A percentile compares a stretch with the other conserved stretches of the same genome.
These are phyloP conservation scores for Osmanthus fragrans DNA, from an alignment of 257 asterid genomes.

Conservation along the genomic window DNA sequence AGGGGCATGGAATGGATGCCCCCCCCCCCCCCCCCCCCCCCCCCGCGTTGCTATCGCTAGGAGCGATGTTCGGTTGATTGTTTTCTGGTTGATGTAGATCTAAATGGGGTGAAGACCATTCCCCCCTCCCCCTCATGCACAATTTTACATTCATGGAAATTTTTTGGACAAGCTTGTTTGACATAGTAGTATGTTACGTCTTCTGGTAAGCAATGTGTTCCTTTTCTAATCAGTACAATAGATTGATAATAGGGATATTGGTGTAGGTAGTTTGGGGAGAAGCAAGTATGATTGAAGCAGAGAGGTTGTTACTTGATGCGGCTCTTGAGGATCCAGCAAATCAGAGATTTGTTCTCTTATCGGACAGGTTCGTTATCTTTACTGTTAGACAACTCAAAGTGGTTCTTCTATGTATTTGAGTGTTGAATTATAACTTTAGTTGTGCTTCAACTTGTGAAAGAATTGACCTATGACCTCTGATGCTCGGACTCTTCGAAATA, in stretches of 20 bases:
- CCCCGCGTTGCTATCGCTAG: no score
- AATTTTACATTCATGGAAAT: background rate
- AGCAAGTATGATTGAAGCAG: slow-evolving; percentile 94
- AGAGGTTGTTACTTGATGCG: slow-evolving; percentile 76
- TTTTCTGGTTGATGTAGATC: background rate
- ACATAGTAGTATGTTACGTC: background rate
- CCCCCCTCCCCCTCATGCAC: background rate
- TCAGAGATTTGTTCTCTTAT: slow-evolving; percentile 89
- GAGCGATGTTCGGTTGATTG: background rate
- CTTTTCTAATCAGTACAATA: slow-evolving; percentile 16
- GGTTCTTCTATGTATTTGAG: background rate
- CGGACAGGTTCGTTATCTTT: slow-evolving; percentile 70
- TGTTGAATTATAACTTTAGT: background rate
- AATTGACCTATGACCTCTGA: background rate
- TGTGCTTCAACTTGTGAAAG: background rate
- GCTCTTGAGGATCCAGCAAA: slow-evolving; percentile 92
- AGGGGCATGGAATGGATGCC: no score
- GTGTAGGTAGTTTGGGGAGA: slow-evolving; percentile 98
- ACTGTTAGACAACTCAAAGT: slow-evolving; percentile 10
- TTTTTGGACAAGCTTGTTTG: background rate
- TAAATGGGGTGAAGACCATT: background rate
- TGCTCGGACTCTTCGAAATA: no score
- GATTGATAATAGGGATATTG: slow-evolving; percentile 40
- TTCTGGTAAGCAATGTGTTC: slow-evolving; percentile 7
- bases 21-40: no score